Evolutionary conservation across 2,329 filamentous ascomycete species (phyloP).

Genomic region (Nothopassalora personata): DNA sequence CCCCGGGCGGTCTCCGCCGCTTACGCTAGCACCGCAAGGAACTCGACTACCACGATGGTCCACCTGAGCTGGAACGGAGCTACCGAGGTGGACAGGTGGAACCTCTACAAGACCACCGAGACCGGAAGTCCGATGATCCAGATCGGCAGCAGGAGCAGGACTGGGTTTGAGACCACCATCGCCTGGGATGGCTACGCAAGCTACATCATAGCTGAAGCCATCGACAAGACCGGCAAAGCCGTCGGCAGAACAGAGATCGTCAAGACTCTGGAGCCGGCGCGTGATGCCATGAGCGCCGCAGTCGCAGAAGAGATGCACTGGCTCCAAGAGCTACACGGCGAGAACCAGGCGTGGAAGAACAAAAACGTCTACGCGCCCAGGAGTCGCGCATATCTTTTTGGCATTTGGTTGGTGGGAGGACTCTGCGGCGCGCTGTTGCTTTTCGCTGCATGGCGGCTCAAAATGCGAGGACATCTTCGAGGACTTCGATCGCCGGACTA

Average conservation of each 20-base stretch:
- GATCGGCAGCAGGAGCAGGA: slow-evolving; percentile 8
- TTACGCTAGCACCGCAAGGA: slow-evolving; percentile 4
- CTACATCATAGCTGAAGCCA: slow-evolving; percentile 15
- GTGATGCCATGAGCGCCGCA: slow-evolving; percentile 5
- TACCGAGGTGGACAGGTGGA: slow-evolving; percentile 25
- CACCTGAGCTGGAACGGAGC: slow-evolving; percentile 51
- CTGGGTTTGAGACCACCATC: slow-evolving; percentile 17
- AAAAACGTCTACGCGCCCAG: slow-evolving; percentile 1
- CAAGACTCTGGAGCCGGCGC: not conserved
- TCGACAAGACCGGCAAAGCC: slow-evolving; percentile 11
- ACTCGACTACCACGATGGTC: slow-evolving; percentile 27
- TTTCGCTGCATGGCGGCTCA: slow-evolving; percentile 1
- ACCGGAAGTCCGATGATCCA: slow-evolving; percentile 9
- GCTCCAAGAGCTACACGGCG: slow-evolving; percentile 10
- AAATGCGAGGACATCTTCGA: not conserved
- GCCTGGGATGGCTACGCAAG: slow-evolving; percentile 15
- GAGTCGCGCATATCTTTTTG: slow-evolving; percentile 1
- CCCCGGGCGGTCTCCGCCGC: slow-evolving; percentile 31
- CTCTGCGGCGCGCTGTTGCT: slow-evolving; percentile 3
- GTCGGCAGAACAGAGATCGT: slow-evolving; percentile 5
- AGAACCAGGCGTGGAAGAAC: slow-evolving; percentile 7
- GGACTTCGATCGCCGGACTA: not conserved
- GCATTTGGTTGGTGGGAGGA: slow-evolving; percentile 7
- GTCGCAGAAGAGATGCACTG: slow-evolving; percentile 15
- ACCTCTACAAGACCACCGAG: slow-evolving; percentile 15